phyloP scores from a whole-genome alignment of 1,139 yeast genomes.

The Hyphopichia fennica region DNA sequence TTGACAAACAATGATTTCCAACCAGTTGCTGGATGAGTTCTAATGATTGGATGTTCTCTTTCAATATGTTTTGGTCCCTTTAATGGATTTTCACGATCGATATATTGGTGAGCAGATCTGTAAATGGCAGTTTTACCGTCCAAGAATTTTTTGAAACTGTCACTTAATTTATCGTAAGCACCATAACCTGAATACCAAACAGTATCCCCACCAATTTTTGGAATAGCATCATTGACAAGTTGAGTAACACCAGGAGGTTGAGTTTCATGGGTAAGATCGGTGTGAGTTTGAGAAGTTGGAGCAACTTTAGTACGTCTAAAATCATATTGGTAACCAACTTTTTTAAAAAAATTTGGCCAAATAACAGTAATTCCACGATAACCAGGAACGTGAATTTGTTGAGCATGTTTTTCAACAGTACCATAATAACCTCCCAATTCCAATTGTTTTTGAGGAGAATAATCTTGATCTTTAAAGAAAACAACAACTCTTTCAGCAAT shows the following conservation, averaged over 20 bases:
- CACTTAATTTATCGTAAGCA: slow-evolving; percentile 24
- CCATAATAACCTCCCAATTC: slow-evolving; percentile 48
- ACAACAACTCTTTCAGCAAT: slow-evolving; percentile 55
- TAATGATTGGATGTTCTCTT: slow-evolving; percentile 17
- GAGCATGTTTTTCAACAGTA: slow-evolving; percentile 49
- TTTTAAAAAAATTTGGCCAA: slow-evolving; percentile 13
- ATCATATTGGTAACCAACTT: slow-evolving; percentile 10
- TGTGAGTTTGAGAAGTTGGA: slow-evolving; percentile 16
- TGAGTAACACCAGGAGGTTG: slow-evolving; percentile 19
- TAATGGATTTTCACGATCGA: slow-evolving; percentile 21
- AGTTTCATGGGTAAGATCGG: slow-evolving; percentile 17
- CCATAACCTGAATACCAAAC: slow-evolving; percentile 19
- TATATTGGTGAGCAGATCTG: slow-evolving; percentile 21
- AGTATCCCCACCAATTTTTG: slow-evolving; percentile 17
- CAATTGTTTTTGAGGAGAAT: slow-evolving; percentile 44
- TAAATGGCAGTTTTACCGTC: slow-evolving; percentile 23
- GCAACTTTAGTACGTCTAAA: slow-evolving; percentile 12
- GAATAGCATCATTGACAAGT: slow-evolving; percentile 17
- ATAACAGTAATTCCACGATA: slow-evolving; percentile 20
- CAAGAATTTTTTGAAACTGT: slow-evolving; percentile 20
- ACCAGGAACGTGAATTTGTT: slow-evolving; percentile 41
- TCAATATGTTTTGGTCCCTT: slow-evolving; percentile 17
- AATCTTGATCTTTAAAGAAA: slow-evolving; percentile 47
- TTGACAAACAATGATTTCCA: slow-evolving; percentile 19
- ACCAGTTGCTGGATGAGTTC: slow-evolving; percentile 18